Conservation (phyloP, 2,329 filamentous ascomycete species). For the Fusarium ambrosium region DNA sequence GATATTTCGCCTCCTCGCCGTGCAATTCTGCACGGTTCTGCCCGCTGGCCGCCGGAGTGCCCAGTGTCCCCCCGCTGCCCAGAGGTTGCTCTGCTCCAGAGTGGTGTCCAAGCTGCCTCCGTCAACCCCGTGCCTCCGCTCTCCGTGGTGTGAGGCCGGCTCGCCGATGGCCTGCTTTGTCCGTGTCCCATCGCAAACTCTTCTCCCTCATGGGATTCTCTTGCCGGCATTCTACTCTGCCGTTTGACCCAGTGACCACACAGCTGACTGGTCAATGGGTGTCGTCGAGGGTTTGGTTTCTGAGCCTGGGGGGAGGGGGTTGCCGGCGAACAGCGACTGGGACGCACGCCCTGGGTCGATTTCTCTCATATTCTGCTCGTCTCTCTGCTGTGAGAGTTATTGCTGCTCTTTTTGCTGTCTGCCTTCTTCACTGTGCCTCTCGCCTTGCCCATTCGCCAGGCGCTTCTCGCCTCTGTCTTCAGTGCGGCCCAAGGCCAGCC, state of each 20-base stretch:
- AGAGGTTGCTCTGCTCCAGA: constrained; percentile 34
- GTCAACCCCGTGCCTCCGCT: constrained; percentile 33
- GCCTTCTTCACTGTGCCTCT: constrained; percentile 11
- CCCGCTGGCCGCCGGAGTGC: constrained; percentile 41
- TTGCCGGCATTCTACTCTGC: constrained; percentile 34
- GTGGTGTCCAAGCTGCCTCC: constrained; percentile 22
- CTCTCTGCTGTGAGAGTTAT: constrained; percentile 15
- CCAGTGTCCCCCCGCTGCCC: constrained; percentile 35
- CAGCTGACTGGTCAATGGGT: constrained; percentile 38
- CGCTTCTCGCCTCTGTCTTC: neutral
- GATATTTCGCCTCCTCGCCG: constrained; percentile 45
- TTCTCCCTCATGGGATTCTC: constrained; percentile 32
- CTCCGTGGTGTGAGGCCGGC: constrained; percentile 44
- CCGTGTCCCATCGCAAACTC: constrained; percentile 36
- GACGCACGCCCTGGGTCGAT: constrained; percentile 18
- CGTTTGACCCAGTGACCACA: constrained; percentile 30
- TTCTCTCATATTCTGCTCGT: constrained; percentile 21
- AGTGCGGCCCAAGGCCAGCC: constrained; percentile 13
- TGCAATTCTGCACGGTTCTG: constrained; percentile 48
- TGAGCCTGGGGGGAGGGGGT: constrained; percentile 21
- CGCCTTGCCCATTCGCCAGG: constrained; percentile 3
- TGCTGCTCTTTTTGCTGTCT: constrained; percentile 14
- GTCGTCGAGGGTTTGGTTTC: constrained; percentile 3
- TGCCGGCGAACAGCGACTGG: constrained; percentile 12
- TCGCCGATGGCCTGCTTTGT: constrained; percentile 42